These are phyloP conservation scores for Agastache rugosa DNA, from an alignment of 257 asterid species.

Conservation along the genomic window DNA sequence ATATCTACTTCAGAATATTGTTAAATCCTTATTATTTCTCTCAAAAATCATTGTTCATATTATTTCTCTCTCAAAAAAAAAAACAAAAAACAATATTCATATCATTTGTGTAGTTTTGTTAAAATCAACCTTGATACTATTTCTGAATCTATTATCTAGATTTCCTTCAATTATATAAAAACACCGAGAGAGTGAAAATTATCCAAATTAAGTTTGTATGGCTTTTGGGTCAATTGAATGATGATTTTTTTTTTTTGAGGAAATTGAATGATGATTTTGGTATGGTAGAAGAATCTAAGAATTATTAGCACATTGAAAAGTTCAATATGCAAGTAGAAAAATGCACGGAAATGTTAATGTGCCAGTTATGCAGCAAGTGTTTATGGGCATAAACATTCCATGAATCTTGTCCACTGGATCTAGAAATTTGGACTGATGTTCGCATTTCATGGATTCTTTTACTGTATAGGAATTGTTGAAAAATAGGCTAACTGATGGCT, in stretches of 20 bases:
- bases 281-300: background rate
- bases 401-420: background rate
- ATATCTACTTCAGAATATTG: background rate
- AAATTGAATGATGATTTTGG: background rate
- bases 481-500: conserved; percentile 19
- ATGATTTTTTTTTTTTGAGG: too few relatives aligned
- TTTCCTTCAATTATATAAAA: background rate
- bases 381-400: background rate
- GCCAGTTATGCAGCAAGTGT: background rate
- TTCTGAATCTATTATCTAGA: background rate
- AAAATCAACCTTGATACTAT: background rate
- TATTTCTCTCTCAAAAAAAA: too few relatives aligned
- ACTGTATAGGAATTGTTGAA: conserved; percentile 7
- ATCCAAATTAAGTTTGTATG: background rate
- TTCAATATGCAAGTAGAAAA: background rate
- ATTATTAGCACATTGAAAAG: background rate
- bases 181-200: background rate
- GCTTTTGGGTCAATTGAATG: background rate
- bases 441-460: conserved; percentile 20
- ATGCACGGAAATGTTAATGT: background rate
- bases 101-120: background rate
- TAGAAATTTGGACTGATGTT: conserved; percentile 11
- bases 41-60: too few relatives aligned
- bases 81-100: too few relatives aligned
- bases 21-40: too few relatives aligned